Percentiles rank a stretch among this genome's conserved stretches.
phyloP scores from a whole-genome alignment of 2,329 filamentous ascomycete species.

The Stachybotrys chlorohalonatus region DNA sequence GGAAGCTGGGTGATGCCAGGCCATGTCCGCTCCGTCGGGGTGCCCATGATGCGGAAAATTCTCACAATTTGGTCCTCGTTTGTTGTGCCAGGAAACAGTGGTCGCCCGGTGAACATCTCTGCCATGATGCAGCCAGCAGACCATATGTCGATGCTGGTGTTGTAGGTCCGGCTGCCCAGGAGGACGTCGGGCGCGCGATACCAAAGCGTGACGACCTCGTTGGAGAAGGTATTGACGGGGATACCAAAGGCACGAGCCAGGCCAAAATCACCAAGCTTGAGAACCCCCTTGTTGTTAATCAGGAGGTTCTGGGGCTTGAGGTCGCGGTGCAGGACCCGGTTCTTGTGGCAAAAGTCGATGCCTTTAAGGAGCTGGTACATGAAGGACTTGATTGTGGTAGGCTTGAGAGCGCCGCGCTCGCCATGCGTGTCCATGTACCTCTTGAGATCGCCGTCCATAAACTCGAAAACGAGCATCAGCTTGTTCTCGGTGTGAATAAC shows the following conservation, averaged over 20 bases:
- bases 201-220: conserved; percentile 96
- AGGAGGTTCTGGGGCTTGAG: conserved; percentile 94
- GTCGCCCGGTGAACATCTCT: conserved; percentile 95
- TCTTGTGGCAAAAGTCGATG: conserved; percentile 97
- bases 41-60: conserved; percentile 98
- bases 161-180: conserved; percentile 89
- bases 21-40: conserved; percentile 90
- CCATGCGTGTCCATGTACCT: conserved; percentile 96
- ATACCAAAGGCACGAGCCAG: conserved; percentile 92
- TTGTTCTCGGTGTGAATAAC: conserved; percentile 99
- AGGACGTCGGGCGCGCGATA: conserved; percentile 95
- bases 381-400: conserved; percentile 91
- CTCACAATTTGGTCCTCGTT: conserved; percentile 96
- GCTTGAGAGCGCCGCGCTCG: conserved; percentile 81
- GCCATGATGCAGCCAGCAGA: conserved; percentile 99
- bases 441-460: conserved; percentile 97
- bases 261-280: conserved; percentile 93
- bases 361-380: conserved; percentile 96
- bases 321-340: conserved; percentile 89
- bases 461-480: conserved; percentile 98
- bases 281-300: conserved; percentile 81
- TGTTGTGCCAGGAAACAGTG: conserved; percentile 92
- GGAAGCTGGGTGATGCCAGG: conserved; percentile 89
- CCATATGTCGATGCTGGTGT: conserved; percentile 99
- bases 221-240: conserved; percentile 95